These are phyloP conservation scores for Limnanthes douglasii DNA, from an alignment of 345 rosid genomes.

Conservation along the genomic window DNA sequence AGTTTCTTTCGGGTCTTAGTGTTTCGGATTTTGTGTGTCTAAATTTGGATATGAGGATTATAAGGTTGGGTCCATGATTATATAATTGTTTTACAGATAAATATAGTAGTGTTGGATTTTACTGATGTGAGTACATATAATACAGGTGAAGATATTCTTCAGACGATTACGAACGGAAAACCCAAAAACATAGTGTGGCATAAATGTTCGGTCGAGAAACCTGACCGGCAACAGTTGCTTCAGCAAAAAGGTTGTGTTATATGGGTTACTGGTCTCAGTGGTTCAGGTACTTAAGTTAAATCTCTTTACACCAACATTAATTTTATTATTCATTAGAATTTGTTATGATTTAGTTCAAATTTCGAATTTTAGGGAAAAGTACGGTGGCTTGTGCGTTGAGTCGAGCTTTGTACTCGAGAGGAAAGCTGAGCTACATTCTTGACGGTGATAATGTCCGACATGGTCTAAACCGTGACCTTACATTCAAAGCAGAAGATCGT, in stretches of 20 bases:
- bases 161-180: constrained; percentile 23
- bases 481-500: constrained; percentile 58
- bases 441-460: constrained; percentile 82
- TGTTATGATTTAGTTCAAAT: neutral
- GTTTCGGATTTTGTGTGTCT: neutral
- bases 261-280: constrained; percentile 82
- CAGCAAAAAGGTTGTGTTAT: constrained; percentile 80
- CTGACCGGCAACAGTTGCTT: constrained; percentile 48
- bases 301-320: neutral
- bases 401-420: constrained; percentile 34
- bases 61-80: no score
- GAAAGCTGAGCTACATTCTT: constrained; percentile 59
- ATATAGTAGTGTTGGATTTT: constrained; percentile 2
- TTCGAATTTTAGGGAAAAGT: constrained; percentile 37
- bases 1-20: neutral
- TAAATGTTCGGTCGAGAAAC: constrained; percentile 42
- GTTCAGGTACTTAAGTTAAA: constrained; percentile 56
- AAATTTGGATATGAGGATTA: no score
- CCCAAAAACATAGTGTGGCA: constrained; percentile 66
- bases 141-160: constrained; percentile 24
- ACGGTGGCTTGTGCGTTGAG: constrained; percentile 70
- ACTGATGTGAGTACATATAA: constrained; percentile 15
- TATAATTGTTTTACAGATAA: neutral
- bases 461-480: constrained; percentile 59
- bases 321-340: neutral